Evolutionary conservation across 73 alveolate species (phyloP), one percentile per base, ranked within the genome.

Genomic region (Durusdinium trenchii): DNA sequence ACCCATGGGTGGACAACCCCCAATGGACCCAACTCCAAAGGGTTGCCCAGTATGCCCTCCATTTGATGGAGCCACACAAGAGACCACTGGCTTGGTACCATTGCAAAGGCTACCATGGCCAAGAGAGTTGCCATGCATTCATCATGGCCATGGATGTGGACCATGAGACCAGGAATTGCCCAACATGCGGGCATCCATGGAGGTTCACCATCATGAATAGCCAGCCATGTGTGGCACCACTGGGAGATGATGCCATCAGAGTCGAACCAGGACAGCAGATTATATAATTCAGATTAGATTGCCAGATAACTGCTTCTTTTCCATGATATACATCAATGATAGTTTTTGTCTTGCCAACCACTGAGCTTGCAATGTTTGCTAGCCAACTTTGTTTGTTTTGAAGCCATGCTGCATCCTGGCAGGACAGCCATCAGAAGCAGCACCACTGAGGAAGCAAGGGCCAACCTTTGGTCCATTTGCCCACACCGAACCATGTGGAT

Each of bases 121-220:
- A 20, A 6, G 40, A 62, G 36, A 10, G 76, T 35, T 62, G 76
- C 76, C 76, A 62, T 5, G 32, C 6, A 40, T 62, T 10, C 76
- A 62, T 62, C 76, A 62, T 62, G 76, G 76, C 76, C 76, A 62
- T 62, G 76, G 76, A 62, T 62, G 76, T 62, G 76, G 76, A 62
- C 76, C 16, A 62, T 20, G 40, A 62, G 76, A 62, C 76, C 76
- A 62, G 16, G 16, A 10, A 6, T 62, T 62, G 76, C 32, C 76
- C 76, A 62, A 20, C 16, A 62, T 62, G 76, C 32, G 76, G 76
- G 76, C 76, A 62, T 62, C 76, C 76, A 62, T 62, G 76, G 76
- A 62, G 76, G 76, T 62, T 10, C 36, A 20, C 76, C 76, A 62
- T 62, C 76, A 62, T 62, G 76, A 40, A 62, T 62, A 62, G 76